Base-by-base conservation (phyloP, 1,284 basidiomycete species). In the Naganishia albida region DNA sequence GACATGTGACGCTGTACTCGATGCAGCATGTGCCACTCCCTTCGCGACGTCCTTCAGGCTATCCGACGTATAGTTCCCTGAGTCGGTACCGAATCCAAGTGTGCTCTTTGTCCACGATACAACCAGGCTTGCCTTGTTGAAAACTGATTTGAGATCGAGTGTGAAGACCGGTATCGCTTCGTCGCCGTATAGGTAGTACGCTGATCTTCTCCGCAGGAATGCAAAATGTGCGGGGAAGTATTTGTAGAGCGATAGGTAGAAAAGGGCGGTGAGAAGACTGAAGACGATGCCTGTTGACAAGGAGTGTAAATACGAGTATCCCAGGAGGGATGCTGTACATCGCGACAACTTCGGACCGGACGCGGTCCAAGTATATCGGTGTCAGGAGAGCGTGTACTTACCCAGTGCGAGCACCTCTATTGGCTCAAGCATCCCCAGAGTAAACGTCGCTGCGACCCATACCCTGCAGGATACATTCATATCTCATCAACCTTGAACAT, bases 171-270 rank as follows among this genome's bases (percentile, higher is more conserved):
- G 57, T 6, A 68, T 68, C 23, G 50, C 70, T 68, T 80, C 78
- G 67, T 79, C 77, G 4, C 75, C 79, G 57, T 73, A 77, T 7
- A 79, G 72, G 66, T 80, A 80, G 71, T 80, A 80, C 38, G 75
- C 70, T 69, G 75, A 76, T 40, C 79, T 73, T 8, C 73, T 70
- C 28, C 73, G 70, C 28, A 80, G 71, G 71, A 79, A 79, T 26
- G 69, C 67, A 54, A 78, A 54, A 68, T 80, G 77, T 10, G 65
- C 62, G 8, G 79, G 79, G 66, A 75, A 73, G 70, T 79, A 79
- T 64, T 70, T 76, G 67, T 75, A 70, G 40, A 78, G 69, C 25
- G 78, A 78, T 69, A 74, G 68, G 73, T 75, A 77, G 72, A 80
- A 76, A n/a, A 80, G 68, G 57, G 70, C 62, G 42, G 73, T 73